Conservation (phyloP, 805 yeast species). For the Lipomyces kockii region DNA sequence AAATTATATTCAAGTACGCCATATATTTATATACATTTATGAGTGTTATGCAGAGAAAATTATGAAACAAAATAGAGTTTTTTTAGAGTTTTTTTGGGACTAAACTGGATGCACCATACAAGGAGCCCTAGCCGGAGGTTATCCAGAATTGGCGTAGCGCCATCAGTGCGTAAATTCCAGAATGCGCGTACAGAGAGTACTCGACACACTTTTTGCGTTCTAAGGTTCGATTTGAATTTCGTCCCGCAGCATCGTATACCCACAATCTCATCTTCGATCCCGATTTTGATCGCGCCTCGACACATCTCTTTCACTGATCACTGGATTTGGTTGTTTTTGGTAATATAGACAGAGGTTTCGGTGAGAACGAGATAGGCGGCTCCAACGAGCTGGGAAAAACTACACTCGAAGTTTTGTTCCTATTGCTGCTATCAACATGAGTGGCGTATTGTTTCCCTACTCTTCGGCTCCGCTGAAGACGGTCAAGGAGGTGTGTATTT, state of each 20-base stretch:
- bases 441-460: constrained; percentile 65
- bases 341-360: neutral
- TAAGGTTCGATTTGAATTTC: neutral
- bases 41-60: too few relatives aligned
- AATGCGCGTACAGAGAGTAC: neutral
- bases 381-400: constrained; percentile 12
- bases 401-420: constrained; percentile 4
- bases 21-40: too few relatives aligned
- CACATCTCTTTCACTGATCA: neutral
- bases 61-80: too few relatives aligned
- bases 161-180: neutral
- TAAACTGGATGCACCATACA: too few relatives aligned
- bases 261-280: constrained; percentile 6
- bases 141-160: neutral
- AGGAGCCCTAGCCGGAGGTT: neutral
- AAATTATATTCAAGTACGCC: too few relatives aligned
- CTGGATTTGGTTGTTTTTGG: neutral
- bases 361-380: constrained; percentile 8
- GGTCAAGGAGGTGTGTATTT: constrained; percentile 80
- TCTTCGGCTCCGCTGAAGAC: constrained; percentile 98
- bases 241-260: neutral
- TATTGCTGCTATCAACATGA: constrained; percentile 24
- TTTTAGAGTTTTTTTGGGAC: too few relatives aligned
- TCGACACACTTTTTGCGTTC: neutral
- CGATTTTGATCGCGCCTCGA: neutral